Evolutionary conservation across 1,284 basidiomycete species (phyloP), one percentile per base, ranked within the genome.

Genomic region (Pseudozyma thailandica): DNA sequence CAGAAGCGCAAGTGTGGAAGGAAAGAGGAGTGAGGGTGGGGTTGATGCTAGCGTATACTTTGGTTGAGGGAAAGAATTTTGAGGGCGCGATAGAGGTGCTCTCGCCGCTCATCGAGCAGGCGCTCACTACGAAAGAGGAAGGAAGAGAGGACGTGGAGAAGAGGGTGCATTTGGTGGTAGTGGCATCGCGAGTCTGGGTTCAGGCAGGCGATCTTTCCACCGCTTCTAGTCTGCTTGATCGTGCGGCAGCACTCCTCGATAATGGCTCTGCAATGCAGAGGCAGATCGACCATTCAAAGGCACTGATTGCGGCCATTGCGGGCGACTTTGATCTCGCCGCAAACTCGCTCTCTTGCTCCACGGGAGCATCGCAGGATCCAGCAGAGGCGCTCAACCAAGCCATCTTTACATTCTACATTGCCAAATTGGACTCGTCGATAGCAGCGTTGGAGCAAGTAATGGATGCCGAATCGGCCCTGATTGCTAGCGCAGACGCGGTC

Each of bases 41-140:
- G 16, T 10, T 64, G 13, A 52, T 71, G 58, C 20, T 63, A 12
- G 60, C 57, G 2, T 56, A 50, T 9, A 42, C 63, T 1, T 31
- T 74, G 46, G 51, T 49, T 0, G 62, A 74, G n/a, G 47, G 27
- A 16, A 69, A 54, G 28, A 66, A 66, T 25, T 66, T 26, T 13
- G 20, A 23, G 16, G 63, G 56, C 7, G 63, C 71, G 13, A 53
- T 63, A 1, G 43, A 54, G 13, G 16, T 74, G 2, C 20, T 74
- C 2, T 4, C 20, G 0, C 72, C 66, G 15, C 31, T 73, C 2
- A 26, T 68, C 16, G 42, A 70, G 21, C 9, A 28, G 10, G 20
- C 39, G 2, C 15, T 54, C 13, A 15, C 31, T 6, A 27, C 45
- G 4, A 30, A 41, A 9, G 47, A 27, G 6, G 15, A 18, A 9